A percentile compares a stretch with the other conserved stretches of the same genome.
These are phyloP conservation scores for Plenodomus tracheiphilus DNA, from an alignment of 2,329 filamentous ascomycete species.

Conservation along the genomic window DNA sequence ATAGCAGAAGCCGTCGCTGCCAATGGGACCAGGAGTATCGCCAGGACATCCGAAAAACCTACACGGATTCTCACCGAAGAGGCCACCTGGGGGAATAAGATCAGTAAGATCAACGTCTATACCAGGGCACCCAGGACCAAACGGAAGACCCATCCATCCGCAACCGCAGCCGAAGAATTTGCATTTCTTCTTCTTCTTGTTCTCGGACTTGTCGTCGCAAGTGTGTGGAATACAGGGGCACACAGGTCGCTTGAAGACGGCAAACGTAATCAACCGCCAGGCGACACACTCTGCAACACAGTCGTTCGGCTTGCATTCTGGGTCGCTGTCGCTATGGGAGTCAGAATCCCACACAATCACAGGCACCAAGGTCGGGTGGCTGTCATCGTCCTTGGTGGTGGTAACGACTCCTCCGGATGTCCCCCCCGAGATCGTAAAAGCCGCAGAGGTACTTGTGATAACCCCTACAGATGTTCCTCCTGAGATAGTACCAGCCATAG, in stretches of 20 bases:
- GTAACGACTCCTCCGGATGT: background rate
- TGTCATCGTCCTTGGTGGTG: background rate
- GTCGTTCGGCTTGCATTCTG: constrained; percentile 13
- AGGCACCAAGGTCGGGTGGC: background rate
- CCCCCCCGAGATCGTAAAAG: background rate
- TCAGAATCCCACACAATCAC: constrained; percentile 6
- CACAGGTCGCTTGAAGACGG: constrained; percentile 10
- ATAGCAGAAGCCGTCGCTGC: constrained; percentile 23
- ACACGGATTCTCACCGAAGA: constrained; percentile 25
- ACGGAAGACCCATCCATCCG: constrained; percentile 27
- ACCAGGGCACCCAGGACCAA: constrained; percentile 19
- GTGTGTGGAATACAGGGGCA: constrained; percentile 14
- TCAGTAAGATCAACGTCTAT: constrained; percentile 2
- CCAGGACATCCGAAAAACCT: constrained; percentile 18
- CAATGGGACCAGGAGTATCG: constrained; percentile 12
- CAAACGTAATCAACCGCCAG: constrained; percentile 8
- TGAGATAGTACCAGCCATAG: background rate
- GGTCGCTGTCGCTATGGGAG: constrained; percentile 6
- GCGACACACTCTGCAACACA: constrained; percentile 9
- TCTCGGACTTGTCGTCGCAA: constrained; percentile 11
- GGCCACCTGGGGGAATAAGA: constrained; percentile 6
- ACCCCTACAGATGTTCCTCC: background rate
- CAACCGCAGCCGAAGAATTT: constrained; percentile 27
- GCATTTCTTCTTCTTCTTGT: constrained; percentile 10
- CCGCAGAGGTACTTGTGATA: background rate